Percentiles rank a stretch among this genome's conserved stretches.
phyloP scores from a whole-genome alignment of 768 basidiomycete genomes.

The Hortiboletus campestris region DNA sequence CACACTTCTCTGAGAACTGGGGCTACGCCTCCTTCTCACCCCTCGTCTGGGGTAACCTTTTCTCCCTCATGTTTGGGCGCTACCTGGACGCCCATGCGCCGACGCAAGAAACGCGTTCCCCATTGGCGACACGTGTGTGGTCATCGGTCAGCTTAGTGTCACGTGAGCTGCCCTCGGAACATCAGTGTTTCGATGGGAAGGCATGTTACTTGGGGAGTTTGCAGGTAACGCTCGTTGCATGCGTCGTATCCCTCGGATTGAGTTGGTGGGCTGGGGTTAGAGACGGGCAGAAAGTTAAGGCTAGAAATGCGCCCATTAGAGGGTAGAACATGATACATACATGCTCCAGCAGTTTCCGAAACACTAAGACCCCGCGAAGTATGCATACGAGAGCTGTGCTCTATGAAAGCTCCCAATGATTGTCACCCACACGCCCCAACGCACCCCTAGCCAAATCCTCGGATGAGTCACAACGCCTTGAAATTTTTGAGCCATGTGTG shows the following conservation, averaged over 20 bases:
- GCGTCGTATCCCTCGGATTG: conserved; percentile 35
- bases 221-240: conserved; percentile 42
- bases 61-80: conserved; percentile 79
- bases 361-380: too few relatives aligned
- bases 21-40: conserved; percentile 78
- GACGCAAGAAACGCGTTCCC: neutral
- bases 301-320: conserved; percentile 1
- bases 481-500: neutral
- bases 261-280: conserved; percentile 39
- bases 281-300: conserved; percentile 19
- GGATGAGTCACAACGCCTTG: too few relatives aligned
- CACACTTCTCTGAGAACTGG: conserved; percentile 84
- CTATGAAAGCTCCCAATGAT: too few relatives aligned
- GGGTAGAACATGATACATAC: neutral
- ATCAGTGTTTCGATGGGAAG: conserved; percentile 55
- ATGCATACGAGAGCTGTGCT: too few relatives aligned
- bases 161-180: conserved; percentile 29
- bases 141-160: neutral
- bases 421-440: too few relatives aligned
- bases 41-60: conserved; percentile 72
- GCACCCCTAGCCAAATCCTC: too few relatives aligned
- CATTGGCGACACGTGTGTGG: neutral
- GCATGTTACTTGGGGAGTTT: conserved; percentile 61
- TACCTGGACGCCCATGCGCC: conserved; percentile 73
- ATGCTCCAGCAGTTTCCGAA: too few relatives aligned